phyloP scores from a whole-genome alignment of 2,329 filamentous ascomycete genomes.

The Acrocalymma vagum region DNA sequence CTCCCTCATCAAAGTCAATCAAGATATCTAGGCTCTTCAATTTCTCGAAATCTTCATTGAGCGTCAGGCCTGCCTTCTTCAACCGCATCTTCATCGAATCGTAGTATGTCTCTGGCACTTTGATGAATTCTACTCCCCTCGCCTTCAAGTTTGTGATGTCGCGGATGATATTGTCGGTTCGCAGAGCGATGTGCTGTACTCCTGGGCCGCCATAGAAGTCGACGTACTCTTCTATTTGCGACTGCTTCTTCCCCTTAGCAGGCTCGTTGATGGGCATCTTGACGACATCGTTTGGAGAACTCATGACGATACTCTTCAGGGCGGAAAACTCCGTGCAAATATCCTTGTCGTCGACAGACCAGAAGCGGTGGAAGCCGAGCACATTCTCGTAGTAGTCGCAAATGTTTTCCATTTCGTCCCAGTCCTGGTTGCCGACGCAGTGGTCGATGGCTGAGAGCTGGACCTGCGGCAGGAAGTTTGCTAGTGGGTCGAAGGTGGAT shows the following conservation, averaged over 20 bases:
- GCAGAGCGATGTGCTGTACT: constrained; percentile 92
- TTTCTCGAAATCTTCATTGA: constrained; percentile 82
- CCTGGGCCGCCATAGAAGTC: constrained; percentile 89
- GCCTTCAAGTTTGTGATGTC: constrained; percentile 80
- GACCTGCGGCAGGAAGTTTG: constrained; percentile 67
- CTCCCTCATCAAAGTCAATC: constrained; percentile 93
- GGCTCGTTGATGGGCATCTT: constrained; percentile 99
- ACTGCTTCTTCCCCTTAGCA: constrained; percentile 86
- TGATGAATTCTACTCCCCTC: constrained; percentile 93
- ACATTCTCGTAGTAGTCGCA: constrained; percentile 83
- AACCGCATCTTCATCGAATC: constrained; percentile 77
- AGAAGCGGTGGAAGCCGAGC: constrained; percentile 95
- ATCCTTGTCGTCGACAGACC: constrained; percentile 92
- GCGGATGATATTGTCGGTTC: constrained; percentile 80
- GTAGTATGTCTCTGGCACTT: constrained; percentile 88
- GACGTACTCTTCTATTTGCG: constrained; percentile 89
- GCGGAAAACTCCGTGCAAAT: constrained; percentile 94
- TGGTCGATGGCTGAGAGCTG: constrained; percentile 84
- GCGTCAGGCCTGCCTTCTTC: constrained; percentile 65
- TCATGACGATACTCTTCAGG: constrained; percentile 89
- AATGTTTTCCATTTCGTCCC: constrained; percentile 80
- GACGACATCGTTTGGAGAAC: constrained; percentile 81
- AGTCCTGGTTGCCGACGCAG: constrained; percentile 97
- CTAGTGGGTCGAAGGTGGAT: constrained; percentile 54
- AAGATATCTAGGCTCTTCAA: constrained; percentile 83